Evolutionary conservation across 306 rosid species (phyloP), one percentile per base, ranked within the genome.

Genomic region (Prunus campanulata): DNA sequence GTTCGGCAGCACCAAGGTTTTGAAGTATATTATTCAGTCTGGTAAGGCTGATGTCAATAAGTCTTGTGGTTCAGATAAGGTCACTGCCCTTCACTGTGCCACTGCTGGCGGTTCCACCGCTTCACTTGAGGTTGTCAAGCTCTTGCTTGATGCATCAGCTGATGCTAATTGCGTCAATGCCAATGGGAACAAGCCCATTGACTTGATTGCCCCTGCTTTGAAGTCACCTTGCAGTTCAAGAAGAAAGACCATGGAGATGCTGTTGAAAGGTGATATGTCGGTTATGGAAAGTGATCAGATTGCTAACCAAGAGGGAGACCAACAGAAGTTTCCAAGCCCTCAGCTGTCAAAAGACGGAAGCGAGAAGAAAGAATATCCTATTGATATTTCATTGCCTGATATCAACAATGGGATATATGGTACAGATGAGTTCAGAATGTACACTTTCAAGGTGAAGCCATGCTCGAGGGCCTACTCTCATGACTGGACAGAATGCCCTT

Each of bases 391-490:
- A 11, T 62, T 96, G 84, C 99, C 99, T 1, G 99, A 96, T 64
- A 96, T 96, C 60, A 96, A 96, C 93, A 89, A 84, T 29, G 98
- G 98, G 79, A 55, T 96, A 4, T 96, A 92, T 69, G 98, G 99
- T 11, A 49, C 89, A 0, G 99, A 96, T 63, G 99, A 96, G 67
- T 96, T 96, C 82, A 89, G 99, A 84, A 96, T 96, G 99, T 96
- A 79, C 75, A 89, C 91, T 68, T 96, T 96, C 93, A 96, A 96
- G 90, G 96, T 96, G 86, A 96, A 96, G 90, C 99, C 99, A 0
- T 96, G 99, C 83, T 96, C 99, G 2, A 92, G 99, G 90, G 99
- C 99, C 3, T 96, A 96, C 77, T 90, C 99, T 11, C 99, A 96
- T 57, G 99, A 96, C 76, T 96, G 99, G 99, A 96, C 99, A 0